Evolutionary conservation across 306 rosid species (phyloP), one percentile per base, ranked within the genome.

Genomic region (Cucurbita maxima): DNA sequence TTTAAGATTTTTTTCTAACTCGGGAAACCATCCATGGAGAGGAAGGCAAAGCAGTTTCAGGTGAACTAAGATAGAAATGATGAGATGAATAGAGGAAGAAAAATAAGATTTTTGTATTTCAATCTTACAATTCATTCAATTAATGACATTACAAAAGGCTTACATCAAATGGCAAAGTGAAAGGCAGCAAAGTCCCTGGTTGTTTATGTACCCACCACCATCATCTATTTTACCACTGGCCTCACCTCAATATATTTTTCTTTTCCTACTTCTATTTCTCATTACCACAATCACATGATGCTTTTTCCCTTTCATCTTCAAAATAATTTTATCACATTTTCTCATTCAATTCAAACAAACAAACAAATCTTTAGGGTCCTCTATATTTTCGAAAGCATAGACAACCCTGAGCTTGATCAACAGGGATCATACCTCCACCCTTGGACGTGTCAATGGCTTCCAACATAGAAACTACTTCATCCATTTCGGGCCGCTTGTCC

Each of bases 341-440:
- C 59, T 25, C 30, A 51, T 70, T 30, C 62, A 20, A 74, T 72
- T 78, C 73, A 68, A 69, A 25, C 53, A 63, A 71, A 50, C 43
- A 63, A 58, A 80, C 61, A 67, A 76, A 67, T 63, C 55, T 63
- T 85, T 84, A 92, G 20, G 98, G 98, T 40, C 98, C 98, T 80
- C 92, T 83, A 20, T 80, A 30, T 81, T 80, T 90, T 72, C 91
- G 94, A 84, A 90, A 84, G 88, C 98, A 94, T 52, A 94, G 80
- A 79, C 98, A 94, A 54, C 97, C 88, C 57, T 84, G 95, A 72
- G 90, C 81, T 83, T 94, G 97, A 82, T 94, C 98, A 38, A 41
- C 73, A 55, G 98, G 98, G 79, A 94, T 94, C 98, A 94, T 94
- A 53, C 98, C 98, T 70, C 98, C 98, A 53, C 98, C 98, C 82